Evolutionary conservation across 345 rosid genomes (phyloP), one percentile per base, ranked within the genome.

Genomic region (Eucalyptus pumila): DNA sequence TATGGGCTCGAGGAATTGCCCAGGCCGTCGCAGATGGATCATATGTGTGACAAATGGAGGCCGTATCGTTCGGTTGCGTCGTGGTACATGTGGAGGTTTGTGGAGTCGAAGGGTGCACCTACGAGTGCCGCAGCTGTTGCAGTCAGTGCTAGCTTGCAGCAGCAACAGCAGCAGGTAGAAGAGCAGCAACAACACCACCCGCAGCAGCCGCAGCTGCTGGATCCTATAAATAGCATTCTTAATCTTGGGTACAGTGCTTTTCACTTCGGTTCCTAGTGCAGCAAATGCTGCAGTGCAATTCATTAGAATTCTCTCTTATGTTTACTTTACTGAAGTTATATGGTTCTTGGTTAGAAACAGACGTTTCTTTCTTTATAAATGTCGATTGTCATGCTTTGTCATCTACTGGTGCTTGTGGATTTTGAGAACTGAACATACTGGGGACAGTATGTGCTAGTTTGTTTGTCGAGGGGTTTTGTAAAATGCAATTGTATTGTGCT

Each of bases 1-100:
- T 92, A 94, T 90, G 93, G 89, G 90, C 91, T 98, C 91, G 95
- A 94, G 91, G 99, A 97, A 37, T 83, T 98, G 93, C 99, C 99
- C 4, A 94, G 99, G 87, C 99, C 99, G 1, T 97, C 99, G 4
- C 97, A 97, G 91, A 97, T 98, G 99, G 99, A 98, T 88, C 95
- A 92, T 11, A 87, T 93, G 88, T 98, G 99, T 86, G 99, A 97
- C 91, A 97, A 95, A 83, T 98, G 99, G 99, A 96, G 98, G 92
- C 99, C 99, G 2, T 98, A 98, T n/a, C 92, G 99, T 89, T 98
- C 99, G 2, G 99, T 98, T 26, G 99, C 95, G 19, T 94, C 99
- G 0, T 97, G 99, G 99, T 98, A 97, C 88, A 91, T 98, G 80
- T 96, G 99, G 99, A 92, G 99, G 94, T 94, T 94, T 60, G 92